A percentile compares a stretch with the other conserved stretches of the same genome.
Evolutionary conservation across 176 grass and related monocot species (phyloP).

Genomic region (Alloteropsis semialata): DNA sequence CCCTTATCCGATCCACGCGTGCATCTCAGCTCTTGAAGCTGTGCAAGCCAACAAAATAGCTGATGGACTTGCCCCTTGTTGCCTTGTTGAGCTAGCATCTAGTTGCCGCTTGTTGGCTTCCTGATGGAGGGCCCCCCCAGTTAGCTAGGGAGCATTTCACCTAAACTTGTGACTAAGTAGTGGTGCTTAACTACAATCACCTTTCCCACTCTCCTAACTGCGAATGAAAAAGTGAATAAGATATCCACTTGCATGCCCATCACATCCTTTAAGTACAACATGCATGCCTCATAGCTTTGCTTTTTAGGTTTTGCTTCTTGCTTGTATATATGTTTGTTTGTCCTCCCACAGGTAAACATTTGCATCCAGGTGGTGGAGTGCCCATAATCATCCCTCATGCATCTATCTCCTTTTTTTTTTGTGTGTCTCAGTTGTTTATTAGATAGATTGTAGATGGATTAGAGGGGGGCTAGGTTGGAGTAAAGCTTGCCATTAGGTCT

Average conservation of each 20-base stretch:
- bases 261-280: conserved; percentile 45
- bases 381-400: conserved; percentile 24
- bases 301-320: conserved; percentile 49
- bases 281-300: not conserved
- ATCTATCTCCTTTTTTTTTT: not conserved
- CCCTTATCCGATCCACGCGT: not conserved
- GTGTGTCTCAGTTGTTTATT: not conserved
- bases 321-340: not conserved
- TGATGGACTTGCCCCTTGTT: conserved; percentile 9
- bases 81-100: not conserved
- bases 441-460: conserved; percentile 32
- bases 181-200: conserved; percentile 1
- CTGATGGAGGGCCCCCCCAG: not conserved
- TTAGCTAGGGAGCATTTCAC: conserved; percentile 7
- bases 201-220: not conserved
- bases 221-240: not conserved
- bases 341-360: conserved; percentile 31
- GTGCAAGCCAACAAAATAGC: conserved; percentile 15
- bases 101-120: conserved; percentile 23
- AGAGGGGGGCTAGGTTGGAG: conserved; percentile 25
- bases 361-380: conserved; percentile 20
- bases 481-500: conserved; percentile 32
- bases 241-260: conserved; percentile 36
- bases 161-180: not conserved
- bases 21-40: not conserved